These are phyloP conservation scores for Tolypocladium guangdongense DNA, from an alignment of 2,329 filamentous ascomycete species.

Conservation along the genomic window DNA sequence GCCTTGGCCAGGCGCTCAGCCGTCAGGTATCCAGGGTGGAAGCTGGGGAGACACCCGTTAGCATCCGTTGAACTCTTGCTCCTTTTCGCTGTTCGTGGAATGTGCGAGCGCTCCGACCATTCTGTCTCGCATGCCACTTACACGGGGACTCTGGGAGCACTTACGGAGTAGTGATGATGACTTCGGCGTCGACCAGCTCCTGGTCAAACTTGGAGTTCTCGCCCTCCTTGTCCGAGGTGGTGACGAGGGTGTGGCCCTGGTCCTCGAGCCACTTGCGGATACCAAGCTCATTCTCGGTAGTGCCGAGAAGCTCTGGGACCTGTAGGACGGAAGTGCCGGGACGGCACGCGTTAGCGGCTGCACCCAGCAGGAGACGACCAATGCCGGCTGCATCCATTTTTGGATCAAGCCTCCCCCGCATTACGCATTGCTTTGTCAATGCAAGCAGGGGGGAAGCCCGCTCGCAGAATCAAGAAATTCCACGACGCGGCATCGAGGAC, in stretches of 20 bases:
- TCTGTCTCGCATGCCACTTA: neutral
- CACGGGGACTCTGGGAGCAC: constrained; percentile 10
- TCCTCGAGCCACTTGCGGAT: constrained; percentile 96
- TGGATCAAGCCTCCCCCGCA: constrained; percentile 3
- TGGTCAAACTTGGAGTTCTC: constrained; percentile 88
- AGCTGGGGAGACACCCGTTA: constrained; percentile 37
- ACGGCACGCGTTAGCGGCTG: neutral
- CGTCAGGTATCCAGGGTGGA: constrained; percentile 97
- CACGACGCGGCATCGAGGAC: neutral
- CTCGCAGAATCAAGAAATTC: neutral
- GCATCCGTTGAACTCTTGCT: too few relatives aligned
- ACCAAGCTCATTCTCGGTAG: constrained; percentile 96
- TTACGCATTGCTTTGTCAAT: neutral
- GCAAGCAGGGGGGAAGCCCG: neutral
- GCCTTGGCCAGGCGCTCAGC: constrained; percentile 93
- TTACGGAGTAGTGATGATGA: constrained; percentile 98
- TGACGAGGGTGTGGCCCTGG: constrained; percentile 90
- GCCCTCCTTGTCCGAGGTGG: constrained; percentile 95
- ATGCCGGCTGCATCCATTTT: neutral
- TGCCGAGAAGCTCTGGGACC: constrained; percentile 78
- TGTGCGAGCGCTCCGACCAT: neutral
- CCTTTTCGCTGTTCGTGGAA: neutral
- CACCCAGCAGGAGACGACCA: neutral
- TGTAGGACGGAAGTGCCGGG: constrained; percentile 14
- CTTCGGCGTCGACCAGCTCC: constrained; percentile 90